Evolutionary conservation across 352 stramenopile species (phyloP).

Genomic region (Ophiocytium majus): DNA sequence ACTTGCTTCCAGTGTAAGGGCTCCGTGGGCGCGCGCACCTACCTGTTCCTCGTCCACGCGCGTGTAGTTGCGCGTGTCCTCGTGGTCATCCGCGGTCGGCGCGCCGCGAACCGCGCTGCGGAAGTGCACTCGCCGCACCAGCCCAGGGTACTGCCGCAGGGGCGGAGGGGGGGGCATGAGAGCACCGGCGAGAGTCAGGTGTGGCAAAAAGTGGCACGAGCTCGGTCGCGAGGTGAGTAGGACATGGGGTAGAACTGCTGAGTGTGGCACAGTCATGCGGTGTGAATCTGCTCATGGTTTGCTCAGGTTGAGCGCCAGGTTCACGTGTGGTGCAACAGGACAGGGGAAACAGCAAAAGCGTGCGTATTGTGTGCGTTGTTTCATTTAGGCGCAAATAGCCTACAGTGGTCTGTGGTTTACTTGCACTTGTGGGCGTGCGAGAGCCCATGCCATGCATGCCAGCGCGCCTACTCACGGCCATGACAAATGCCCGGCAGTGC

Average conservation of each 20-base stretch:
- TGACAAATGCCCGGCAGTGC: too few relatives aligned
- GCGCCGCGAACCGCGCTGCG: background rate
- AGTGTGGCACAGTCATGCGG: background rate
- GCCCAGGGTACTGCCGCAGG: background rate
- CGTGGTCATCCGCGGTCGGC: background rate
- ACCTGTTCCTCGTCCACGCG: slow-evolving; percentile 15
- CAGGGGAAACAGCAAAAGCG: too few relatives aligned
- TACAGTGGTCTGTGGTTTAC: too few relatives aligned
- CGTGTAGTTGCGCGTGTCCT: background rate
- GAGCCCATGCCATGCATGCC: too few relatives aligned
- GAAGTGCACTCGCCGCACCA: slow-evolving; percentile 14
- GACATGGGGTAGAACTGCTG: background rate
- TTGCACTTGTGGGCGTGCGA: too few relatives aligned
- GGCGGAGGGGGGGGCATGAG: background rate
- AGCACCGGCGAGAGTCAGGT: background rate
- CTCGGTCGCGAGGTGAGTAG: background rate
- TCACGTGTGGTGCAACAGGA: too few relatives aligned
- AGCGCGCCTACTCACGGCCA: too few relatives aligned
- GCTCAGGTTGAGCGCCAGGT: background rate
- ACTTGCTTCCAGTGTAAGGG: too few relatives aligned
- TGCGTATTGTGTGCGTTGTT: too few relatives aligned
- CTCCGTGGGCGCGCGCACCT: too few relatives aligned
- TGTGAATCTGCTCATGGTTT: background rate
- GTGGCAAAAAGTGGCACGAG: background rate
- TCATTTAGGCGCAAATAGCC: too few relatives aligned